These are phyloP conservation scores for Teunomyces pallodes DNA, from an alignment of 805 yeast genomes.

Conservation along the genomic window DNA sequence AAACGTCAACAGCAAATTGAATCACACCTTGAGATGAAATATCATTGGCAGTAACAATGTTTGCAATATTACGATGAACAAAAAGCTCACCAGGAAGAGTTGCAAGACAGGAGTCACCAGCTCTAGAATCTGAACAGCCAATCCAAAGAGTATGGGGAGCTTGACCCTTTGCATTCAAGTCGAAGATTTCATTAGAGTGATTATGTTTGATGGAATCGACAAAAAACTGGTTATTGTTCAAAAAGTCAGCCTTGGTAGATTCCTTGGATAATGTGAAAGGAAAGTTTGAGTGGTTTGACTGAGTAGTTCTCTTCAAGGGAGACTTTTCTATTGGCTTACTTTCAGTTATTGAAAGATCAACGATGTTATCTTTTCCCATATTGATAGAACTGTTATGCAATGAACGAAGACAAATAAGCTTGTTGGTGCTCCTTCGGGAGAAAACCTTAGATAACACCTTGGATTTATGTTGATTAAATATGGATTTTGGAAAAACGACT, in stretches of 20 bases:
- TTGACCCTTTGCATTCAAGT: slow-evolving; percentile 75
- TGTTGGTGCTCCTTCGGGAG: background rate
- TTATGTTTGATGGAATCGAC: slow-evolving; percentile 46
- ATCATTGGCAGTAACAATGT: slow-evolving; percentile 69
- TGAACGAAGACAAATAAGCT: slow-evolving; percentile 2
- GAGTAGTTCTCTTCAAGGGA: slow-evolving; percentile 2
- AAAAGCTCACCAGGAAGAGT: slow-evolving; percentile 91
- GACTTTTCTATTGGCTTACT: background rate
- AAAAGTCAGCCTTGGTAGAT: slow-evolving; percentile 48
- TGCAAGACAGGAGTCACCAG: slow-evolving; percentile 71
- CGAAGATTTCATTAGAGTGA: slow-evolving; percentile 55
- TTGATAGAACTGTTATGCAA: background rate
- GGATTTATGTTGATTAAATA: background rate
- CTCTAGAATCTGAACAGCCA: slow-evolving; percentile 91
- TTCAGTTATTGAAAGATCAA: slow-evolving; percentile 20
- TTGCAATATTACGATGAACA: slow-evolving; percentile 86
- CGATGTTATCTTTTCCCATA: slow-evolving; percentile 44
- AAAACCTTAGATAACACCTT: slow-evolving; percentile 3
- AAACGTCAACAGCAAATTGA: slow-evolving; percentile 83
- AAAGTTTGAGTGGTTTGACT: slow-evolving; percentile 19
- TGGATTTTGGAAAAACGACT: background rate
- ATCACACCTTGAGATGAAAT: slow-evolving; percentile 72
- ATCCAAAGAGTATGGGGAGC: slow-evolving; percentile 92
- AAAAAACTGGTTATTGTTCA: slow-evolving; percentile 45
- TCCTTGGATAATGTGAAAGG: slow-evolving; percentile 49